Base-by-base conservation (phyloP, 1,139 yeast species). In the Groenewaldozyma sp. region DNA sequence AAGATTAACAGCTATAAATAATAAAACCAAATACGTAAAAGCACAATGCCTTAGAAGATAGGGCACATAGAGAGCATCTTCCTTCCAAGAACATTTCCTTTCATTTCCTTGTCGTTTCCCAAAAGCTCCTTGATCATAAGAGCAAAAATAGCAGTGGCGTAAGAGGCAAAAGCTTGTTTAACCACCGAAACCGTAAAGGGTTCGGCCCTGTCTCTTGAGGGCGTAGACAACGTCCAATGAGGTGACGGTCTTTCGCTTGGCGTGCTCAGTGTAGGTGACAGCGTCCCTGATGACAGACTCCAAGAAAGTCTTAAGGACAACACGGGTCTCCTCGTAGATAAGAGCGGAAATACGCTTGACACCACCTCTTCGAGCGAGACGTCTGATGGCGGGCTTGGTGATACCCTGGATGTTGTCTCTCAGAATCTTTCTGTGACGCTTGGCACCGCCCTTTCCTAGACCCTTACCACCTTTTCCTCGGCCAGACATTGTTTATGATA, bases 291-390 rank as follows among this genome's bases (percentile, higher is more conserved):
- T 91, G 59, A 88, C 96, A 64, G 83, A 81, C 73, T 87, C 96
- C 65, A 91, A 78, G 82, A 88, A 91, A 47, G 94, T 76, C 74
- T 88, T 88, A 58, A 91, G 77, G 58, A 91, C 97, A 55, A 83
- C 91, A 75, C 98, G 86, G 62, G 93, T 95, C 76, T 88, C 96
- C 74, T 91, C 97, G 76, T 91, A 91, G 69, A 91, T 88, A 67
- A 88, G 76, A 65, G 95, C 97, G 53, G 97, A 88, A 62, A 91
- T 91, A 82, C 97, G 95, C 82, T 91, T 91, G 65, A 91, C 98
- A 84, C 98, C 98, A 74, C 98, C 98, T 84, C 98, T 87, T 81
- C 98, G 88, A 48, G 98, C 98, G 63, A 91, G 82, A 83, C 98
- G 88, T 76, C 98, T 87, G 67, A 91, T 91, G 63, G 98, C 98